Percentiles rank a stretch among this genome's conserved stretches.
Conservation (phyloP, 495 filamentous ascomycete species). For the Hypoxylon rickii region DNA sequence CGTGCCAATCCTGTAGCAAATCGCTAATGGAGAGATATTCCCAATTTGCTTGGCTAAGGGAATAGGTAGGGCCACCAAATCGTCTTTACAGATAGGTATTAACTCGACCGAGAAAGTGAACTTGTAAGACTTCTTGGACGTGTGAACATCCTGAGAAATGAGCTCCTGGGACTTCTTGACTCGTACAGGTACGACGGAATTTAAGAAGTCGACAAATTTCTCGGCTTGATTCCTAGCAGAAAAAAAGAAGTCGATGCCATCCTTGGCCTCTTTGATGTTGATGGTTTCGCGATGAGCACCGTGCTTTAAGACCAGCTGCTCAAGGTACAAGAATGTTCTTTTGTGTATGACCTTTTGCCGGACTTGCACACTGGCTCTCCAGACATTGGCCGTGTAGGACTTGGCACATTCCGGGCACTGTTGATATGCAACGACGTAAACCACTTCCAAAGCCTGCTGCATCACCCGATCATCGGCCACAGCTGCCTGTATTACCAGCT, state of each 20-base stretch:
- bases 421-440: constrained; percentile 83
- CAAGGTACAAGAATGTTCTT: constrained; percentile 93
- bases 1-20: constrained; percentile 90
- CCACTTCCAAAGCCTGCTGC: constrained; percentile 93
- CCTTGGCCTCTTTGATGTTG: constrained; percentile 93
- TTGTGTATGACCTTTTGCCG: constrained; percentile 98
- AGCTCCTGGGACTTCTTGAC: constrained; percentile 89
- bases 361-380: constrained; percentile 81
- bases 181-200: constrained; percentile 74
- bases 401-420: constrained; percentile 93
- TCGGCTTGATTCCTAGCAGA: constrained; percentile 87
- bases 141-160: constrained; percentile 93
- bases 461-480: constrained; percentile 77
- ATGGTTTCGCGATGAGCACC: constrained; percentile 89
- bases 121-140: constrained; percentile 86
- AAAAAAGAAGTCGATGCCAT: constrained; percentile 96
- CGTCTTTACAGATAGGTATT: constrained; percentile 94
- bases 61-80: constrained; percentile 88
- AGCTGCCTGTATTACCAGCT: constrained; percentile 83
- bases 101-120: constrained; percentile 86
- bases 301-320: constrained; percentile 95
- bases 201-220: constrained; percentile 88
- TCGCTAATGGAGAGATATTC: constrained; percentile 79
- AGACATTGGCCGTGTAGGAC: constrained; percentile 90
- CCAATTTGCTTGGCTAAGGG: constrained; percentile 83